phyloP scores from a whole-genome alignment of 2,329 filamentous ascomycete genomes.

The Pestalotiopsis sp. region DNA sequence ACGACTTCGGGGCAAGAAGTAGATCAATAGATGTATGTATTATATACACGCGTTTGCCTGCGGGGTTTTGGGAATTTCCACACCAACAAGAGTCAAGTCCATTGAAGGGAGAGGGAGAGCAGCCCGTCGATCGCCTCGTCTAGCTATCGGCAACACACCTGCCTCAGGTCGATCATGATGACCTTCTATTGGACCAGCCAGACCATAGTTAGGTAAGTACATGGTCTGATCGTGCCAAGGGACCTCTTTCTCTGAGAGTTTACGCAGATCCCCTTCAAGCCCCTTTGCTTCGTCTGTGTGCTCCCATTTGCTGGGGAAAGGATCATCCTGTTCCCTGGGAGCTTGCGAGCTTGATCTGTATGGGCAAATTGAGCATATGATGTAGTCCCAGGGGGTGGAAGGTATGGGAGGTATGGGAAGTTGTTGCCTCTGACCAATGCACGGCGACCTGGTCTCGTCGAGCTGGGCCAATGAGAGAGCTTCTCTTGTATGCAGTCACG shows the following conservation, averaged over 20 bases:
- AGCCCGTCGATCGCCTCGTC: neutral
- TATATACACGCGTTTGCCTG: neutral
- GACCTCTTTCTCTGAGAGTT: neutral
- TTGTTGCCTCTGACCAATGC: conserved; percentile 2
- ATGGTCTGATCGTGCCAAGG: neutral
- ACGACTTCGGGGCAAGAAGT: neutral
- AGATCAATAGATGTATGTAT: neutral
- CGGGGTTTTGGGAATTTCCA: neutral
- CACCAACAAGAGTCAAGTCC: neutral
- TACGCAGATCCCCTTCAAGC: neutral
- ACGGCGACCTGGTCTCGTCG: neutral
- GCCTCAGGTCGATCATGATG: neutral
- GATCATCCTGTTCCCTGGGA: neutral
- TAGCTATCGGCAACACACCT: neutral
- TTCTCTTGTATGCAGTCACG: neutral
- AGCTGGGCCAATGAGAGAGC: neutral
- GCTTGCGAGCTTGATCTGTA: neutral
- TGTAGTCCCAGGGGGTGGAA: neutral
- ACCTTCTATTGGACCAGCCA: neutral
- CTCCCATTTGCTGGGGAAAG: neutral
- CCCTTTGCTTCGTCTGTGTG: neutral
- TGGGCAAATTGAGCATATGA: neutral
- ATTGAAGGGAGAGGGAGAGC: neutral
- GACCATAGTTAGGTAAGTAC: neutral
- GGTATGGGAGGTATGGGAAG: neutral